A percentile compares a stretch with the other conserved stretches of the same genome.
phyloP scores from a whole-genome alignment of 1,284 basidiomycete species.

The Irpex sp. region DNA sequence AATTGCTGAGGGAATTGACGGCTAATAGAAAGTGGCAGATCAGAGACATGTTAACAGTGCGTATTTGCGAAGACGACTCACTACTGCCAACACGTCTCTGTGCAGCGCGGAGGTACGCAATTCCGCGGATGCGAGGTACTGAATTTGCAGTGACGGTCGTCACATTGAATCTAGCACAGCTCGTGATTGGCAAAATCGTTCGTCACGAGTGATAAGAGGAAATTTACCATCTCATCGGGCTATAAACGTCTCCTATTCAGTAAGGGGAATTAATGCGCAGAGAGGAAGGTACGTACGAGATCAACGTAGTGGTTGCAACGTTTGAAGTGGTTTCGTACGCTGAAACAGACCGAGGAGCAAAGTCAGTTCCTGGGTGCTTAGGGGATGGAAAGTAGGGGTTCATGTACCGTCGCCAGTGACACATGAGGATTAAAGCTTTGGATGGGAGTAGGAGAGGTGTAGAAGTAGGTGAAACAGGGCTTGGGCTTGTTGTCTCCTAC shows the following conservation, averaged over 20 bases:
- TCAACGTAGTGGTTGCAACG: slow-evolving; percentile 54
- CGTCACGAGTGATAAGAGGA: slow-evolving; percentile 6
- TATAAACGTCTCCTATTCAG: slow-evolving; percentile 23
- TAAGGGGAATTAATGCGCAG: slow-evolving; percentile 11
- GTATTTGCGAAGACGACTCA: slow-evolving; percentile 34
- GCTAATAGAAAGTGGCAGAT: slow-evolving; percentile 32
- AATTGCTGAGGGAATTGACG: slow-evolving; percentile 68
- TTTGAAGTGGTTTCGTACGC: slow-evolving; percentile 54
- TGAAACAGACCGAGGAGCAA: slow-evolving; percentile 19
- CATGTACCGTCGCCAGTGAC: slow-evolving; percentile 55
- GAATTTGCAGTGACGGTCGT: slow-evolving; percentile 64
- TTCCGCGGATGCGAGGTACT: slow-evolving; percentile 56
- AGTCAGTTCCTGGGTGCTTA: slow-evolving; percentile 10
- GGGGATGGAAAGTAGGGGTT: slow-evolving; percentile 8
- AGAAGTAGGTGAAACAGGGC: slow-evolving; percentile 16
- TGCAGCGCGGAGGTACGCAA: slow-evolving; percentile 56
- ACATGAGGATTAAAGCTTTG: slow-evolving; percentile 36
- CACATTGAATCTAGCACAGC: slow-evolving; percentile 48
- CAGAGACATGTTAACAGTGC: slow-evolving; percentile 9
- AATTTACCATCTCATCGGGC: slow-evolving; percentile 55
- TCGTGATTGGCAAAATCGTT: slow-evolving; percentile 17
- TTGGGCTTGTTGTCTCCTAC: slow-evolving; percentile 2
- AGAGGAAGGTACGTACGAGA: slow-evolving; percentile 38
- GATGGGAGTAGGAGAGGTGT: slow-evolving; percentile 14
- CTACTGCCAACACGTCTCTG: slow-evolving; percentile 74